Evolutionary conservation across 2,329 filamentous ascomycete species (phyloP).

Genomic region (Exophiala dermatitidis): DNA sequence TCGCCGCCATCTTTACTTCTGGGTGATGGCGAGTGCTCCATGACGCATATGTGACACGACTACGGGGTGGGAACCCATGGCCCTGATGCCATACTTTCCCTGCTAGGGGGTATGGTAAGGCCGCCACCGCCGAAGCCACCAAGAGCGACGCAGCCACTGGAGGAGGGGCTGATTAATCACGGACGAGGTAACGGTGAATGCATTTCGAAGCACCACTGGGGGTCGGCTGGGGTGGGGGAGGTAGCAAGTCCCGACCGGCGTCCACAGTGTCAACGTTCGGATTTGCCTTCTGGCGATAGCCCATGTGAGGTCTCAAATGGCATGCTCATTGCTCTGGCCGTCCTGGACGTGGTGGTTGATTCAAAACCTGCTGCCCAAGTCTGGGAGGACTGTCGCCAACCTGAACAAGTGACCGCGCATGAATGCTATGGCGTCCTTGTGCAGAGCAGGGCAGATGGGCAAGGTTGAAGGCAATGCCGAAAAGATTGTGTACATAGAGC

Average conservation of each 20-base stretch:
- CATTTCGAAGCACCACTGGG: not conserved
- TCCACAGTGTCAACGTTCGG: slow-evolving; percentile 39
- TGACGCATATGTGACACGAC: slow-evolving; percentile 38
- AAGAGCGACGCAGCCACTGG: not conserved
- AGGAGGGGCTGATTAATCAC: too few species aligned
- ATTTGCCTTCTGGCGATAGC: slow-evolving; percentile 42
- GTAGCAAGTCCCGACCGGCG: slow-evolving; percentile 25
- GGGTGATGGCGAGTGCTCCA: slow-evolving; percentile 43
- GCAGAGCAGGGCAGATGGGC: not conserved
- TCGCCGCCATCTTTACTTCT: slow-evolving; percentile 38
- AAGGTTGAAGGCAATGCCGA: not conserved
- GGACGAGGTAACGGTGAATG: too few species aligned
- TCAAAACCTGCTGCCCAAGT: not conserved
- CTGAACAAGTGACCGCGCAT: not conserved
- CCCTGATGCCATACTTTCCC: slow-evolving; percentile 38
- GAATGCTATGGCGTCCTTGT: not conserved
- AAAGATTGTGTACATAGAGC: not conserved
- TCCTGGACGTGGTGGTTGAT: slow-evolving; percentile 43
- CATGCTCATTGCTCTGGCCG: slow-evolving; percentile 43
- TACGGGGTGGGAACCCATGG: slow-evolving; percentile 35
- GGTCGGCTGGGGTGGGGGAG: not conserved
- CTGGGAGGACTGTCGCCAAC: not conserved
- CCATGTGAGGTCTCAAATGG: slow-evolving; percentile 41
- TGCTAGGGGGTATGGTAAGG: slow-evolving; percentile 46
- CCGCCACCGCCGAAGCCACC: slow-evolving; percentile 30